These are phyloP conservation scores for Friedmanniomyces simplex DNA, from an alignment of 495 filamentous ascomycete genomes.

Conservation along the genomic window DNA sequence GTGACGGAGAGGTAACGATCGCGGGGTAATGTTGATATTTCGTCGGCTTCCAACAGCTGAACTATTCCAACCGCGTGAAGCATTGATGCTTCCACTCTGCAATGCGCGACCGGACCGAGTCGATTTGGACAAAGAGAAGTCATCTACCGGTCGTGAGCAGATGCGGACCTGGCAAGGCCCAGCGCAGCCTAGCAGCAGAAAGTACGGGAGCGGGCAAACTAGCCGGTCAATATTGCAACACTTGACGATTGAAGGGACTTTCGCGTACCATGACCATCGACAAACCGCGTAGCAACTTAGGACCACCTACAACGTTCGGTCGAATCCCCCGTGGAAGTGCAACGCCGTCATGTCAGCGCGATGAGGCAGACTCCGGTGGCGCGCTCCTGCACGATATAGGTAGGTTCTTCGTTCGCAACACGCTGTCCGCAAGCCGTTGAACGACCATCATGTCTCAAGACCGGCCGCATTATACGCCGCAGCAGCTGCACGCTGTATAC, in stretches of 20 bases:
- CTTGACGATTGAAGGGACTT: neutral
- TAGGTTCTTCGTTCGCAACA: neutral
- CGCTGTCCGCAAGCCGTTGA: neutral
- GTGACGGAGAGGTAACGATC: too few species aligned
- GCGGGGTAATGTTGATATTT: too few species aligned
- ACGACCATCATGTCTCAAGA: neutral
- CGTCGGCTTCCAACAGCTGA: too few species aligned
- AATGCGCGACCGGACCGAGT: too few species aligned
- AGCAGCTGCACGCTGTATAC: slow-evolving; percentile 22
- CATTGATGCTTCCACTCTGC: too few species aligned
- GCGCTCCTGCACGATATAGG: neutral
- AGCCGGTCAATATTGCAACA: neutral
- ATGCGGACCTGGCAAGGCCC: too few species aligned
- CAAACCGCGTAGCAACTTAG: neutral
- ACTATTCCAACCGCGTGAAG: too few species aligned
- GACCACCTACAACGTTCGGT: neutral
- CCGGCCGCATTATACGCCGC: slow-evolving; percentile 1
- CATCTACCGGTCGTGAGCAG: too few species aligned
- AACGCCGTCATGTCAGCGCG: neutral
- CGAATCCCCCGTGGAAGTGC: neutral
- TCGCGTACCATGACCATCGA: neutral
- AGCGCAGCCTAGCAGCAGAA: neutral
- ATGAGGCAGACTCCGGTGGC: neutral
- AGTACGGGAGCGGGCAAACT: neutral
- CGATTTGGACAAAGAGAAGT: too few species aligned